Conservation (phyloP, 192 early-diverging fungal species). For the Backusella parvicylindrica region DNA sequence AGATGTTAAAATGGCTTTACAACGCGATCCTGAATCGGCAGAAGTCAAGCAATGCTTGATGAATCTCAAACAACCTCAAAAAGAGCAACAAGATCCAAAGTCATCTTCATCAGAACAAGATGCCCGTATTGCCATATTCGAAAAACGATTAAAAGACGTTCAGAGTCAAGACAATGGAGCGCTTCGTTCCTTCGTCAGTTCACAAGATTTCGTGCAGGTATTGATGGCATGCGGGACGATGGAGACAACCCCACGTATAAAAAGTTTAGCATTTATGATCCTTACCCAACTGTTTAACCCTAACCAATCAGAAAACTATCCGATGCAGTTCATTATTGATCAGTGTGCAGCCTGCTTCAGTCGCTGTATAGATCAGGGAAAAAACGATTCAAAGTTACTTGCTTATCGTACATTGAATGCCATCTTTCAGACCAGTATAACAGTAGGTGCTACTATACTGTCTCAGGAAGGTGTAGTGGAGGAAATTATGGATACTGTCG, state of each 20-base stretch:
- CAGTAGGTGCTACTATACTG: slow-evolving; percentile 59
- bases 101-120: neutral
- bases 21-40: slow-evolving; percentile 5
- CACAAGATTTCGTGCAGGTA: slow-evolving; percentile 19
- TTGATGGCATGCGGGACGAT: slow-evolving; percentile 18
- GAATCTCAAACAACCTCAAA: neutral
- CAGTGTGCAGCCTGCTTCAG: slow-evolving; percentile 24
- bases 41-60: slow-evolving; percentile 2
- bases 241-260: slow-evolving; percentile 10
- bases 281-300: slow-evolving; percentile 28
- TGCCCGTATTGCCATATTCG: neutral
- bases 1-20: slow-evolving; percentile 7
- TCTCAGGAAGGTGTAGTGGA: slow-evolving; percentile 58
- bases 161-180: neutral
- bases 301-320: slow-evolving; percentile 11
- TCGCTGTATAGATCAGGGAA: slow-evolving; percentile 34
- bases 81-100: neutral
- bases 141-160: slow-evolving; percentile 1
- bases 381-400: slow-evolving; percentile 31
- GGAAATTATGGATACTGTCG: slow-evolving; percentile 77
- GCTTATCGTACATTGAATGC: slow-evolving; percentile 50
- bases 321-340: slow-evolving; percentile 24
- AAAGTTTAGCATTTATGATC: slow-evolving; percentile 23
- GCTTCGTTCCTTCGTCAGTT: slow-evolving; percentile 23
- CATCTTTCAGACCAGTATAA: slow-evolving; percentile 64